phyloP scores from a whole-genome alignment of 306 rosid genomes.

The Senna siamea region DNA sequence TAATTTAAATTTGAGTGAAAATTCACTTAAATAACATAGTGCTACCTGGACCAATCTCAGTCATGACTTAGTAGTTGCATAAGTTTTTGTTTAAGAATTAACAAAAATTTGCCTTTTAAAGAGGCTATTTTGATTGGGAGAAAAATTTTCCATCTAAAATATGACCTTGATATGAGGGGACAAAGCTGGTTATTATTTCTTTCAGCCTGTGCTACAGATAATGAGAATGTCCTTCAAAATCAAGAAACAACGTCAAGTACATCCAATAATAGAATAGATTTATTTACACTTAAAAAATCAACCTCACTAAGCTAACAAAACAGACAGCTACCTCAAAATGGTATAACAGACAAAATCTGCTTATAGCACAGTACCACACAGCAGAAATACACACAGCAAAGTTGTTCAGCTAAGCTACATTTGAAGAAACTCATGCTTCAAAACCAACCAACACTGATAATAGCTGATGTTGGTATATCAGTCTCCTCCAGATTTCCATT shows the following conservation, averaged over 20 bases:
- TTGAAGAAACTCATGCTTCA: slow-evolving; percentile 7
- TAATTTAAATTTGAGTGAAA: too few relatives aligned
- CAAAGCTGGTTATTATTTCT: background rate
- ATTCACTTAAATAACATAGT: too few relatives aligned
- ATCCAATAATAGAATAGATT: slow-evolving; percentile 23
- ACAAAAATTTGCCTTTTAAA: too few relatives aligned
- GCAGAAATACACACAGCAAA: background rate
- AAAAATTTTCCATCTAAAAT: too few relatives aligned
- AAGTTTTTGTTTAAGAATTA: too few relatives aligned
- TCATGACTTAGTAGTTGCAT: too few relatives aligned
- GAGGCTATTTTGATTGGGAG: too few relatives aligned
- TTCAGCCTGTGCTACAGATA: too few relatives aligned
- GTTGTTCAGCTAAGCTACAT: slow-evolving; percentile 19
- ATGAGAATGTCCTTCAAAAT: background rate
- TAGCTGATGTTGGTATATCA: slow-evolving; percentile 29
- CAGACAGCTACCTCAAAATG: background rate
- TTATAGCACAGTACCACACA: slow-evolving; percentile 20
- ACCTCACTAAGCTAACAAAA: slow-evolving; percentile 26
- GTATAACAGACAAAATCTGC: slow-evolving; percentile 25
- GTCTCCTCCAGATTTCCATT: slow-evolving; percentile 67
- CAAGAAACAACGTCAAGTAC: background rate
- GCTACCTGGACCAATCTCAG: too few relatives aligned
- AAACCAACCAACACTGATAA: slow-evolving; percentile 24
- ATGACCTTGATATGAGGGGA: background rate
- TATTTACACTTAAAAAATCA: slow-evolving; percentile 35